Evolutionary conservation across 2,329 filamentous ascomycete genomes (phyloP), one percentile per base, ranked within the genome.

Genomic region (Nemania bipapillata): DNA sequence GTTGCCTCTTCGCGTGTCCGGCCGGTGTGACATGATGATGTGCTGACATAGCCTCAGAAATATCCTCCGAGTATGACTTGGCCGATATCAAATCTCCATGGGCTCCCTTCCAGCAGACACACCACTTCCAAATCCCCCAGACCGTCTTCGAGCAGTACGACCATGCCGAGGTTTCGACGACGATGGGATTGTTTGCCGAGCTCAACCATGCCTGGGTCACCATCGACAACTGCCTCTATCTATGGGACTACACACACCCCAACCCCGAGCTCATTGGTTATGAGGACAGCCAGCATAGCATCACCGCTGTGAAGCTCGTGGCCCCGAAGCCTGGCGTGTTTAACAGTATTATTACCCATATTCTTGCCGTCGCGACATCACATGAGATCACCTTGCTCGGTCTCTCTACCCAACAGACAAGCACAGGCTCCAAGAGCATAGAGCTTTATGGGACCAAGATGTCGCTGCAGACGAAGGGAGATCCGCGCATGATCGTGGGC

Each of bases 211-310:
- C 95, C 32, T 99, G 94, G 92, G 92, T 97, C 63, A 89, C 92
- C 26, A 96, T 99, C 78, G 96, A 99, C 82, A 97, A 97, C 82
- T 92, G 93, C 70, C 85, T 99, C 52, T 99, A 97, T 79, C 86
- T 99, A 17, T 99, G 96, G 96, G 95, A 99, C 81, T 99, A 97
- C 80, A 97, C 94, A 6, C 88, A 93, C 78, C 90, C 92, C n/a
- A 93, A 95, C 74, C 93, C 95, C 4, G 92, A 97, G 78, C 85
- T 97, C 49, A 91, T 97, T 72, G 95, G 95, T 20, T 97, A 92
- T 76, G 95, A 98, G 79, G 94, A 97, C 74, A 92, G 95, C 79
- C 86, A 90, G 6, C 90, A 96, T 78, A 93, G 90, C 72, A 98
- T 99, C 75, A 94, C 93, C 49, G 90, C 92, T n/a, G 92, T 99